Evolutionary conservation across 2,329 filamentous ascomycete species (phyloP).

Genomic region (Ceratocystis cubensis): DNA sequence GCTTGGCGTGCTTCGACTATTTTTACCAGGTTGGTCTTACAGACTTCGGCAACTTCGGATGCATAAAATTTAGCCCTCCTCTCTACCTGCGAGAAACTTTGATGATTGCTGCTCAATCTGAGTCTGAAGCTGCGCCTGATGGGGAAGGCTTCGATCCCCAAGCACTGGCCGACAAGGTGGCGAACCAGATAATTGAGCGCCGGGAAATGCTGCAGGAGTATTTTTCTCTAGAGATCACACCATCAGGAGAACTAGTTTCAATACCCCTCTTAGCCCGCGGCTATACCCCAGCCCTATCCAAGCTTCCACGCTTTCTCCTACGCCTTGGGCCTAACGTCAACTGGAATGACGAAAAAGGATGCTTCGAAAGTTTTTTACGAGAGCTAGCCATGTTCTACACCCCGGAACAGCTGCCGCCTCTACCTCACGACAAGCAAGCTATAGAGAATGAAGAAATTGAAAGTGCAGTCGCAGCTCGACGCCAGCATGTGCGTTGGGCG

Average conservation of each 20-base stretch:
- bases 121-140: slow-evolving; percentile 39
- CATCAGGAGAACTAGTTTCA: slow-evolving; percentile 60
- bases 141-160: slow-evolving; percentile 51
- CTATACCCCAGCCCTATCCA: slow-evolving; percentile 73
- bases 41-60: slow-evolving; percentile 89
- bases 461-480: slow-evolving; percentile 43
- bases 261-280: slow-evolving; percentile 81
- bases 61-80: slow-evolving; percentile 65
- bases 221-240: slow-evolving; percentile 73
- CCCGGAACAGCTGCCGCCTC: slow-evolving; percentile 64
- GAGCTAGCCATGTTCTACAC: slow-evolving; percentile 86
- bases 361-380: slow-evolving; percentile 71
- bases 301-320: slow-evolving; percentile 79
- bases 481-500: slow-evolving; percentile 57
- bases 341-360: slow-evolving; percentile 73
- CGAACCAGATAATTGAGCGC: slow-evolving; percentile 56
- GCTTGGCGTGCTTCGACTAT: slow-evolving; percentile 71
- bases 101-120: slow-evolving; percentile 56
- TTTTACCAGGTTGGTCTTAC: slow-evolving; percentile 93
- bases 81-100: slow-evolving; percentile 61
- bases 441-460: slow-evolving; percentile 32
- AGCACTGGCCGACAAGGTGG: slow-evolving; percentile 53
- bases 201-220: slow-evolving; percentile 87
- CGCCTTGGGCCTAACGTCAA: slow-evolving; percentile 76
- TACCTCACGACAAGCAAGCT: slow-evolving; percentile 28